Conservation (phyloP, 768 basidiomycete genomes). For the Asterophora lycoperdoides region DNA sequence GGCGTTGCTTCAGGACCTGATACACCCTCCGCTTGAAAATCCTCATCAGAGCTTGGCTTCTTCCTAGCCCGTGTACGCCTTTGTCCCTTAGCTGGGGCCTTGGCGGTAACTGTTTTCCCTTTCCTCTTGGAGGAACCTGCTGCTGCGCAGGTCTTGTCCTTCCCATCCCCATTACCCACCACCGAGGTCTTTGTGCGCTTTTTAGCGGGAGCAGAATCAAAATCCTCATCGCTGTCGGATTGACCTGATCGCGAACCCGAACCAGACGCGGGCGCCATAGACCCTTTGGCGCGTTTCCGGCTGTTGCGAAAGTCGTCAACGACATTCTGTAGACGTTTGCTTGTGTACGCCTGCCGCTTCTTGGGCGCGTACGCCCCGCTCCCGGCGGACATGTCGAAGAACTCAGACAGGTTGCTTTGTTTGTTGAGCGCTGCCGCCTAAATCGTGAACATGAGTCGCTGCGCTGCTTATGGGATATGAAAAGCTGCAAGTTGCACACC, state of each 20-base stretch:
- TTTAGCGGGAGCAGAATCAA: slow-evolving; percentile 19
- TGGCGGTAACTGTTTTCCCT: background rate
- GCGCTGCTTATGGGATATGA: background rate
- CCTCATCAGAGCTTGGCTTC: slow-evolving; percentile 6
- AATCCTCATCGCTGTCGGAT: slow-evolving; percentile 23
- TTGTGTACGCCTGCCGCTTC: slow-evolving; percentile 76
- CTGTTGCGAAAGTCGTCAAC: slow-evolving; percentile 72
- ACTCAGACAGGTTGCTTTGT: slow-evolving; percentile 73
- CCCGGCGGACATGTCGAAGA: slow-evolving; percentile 67
- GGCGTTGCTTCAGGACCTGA: background rate
- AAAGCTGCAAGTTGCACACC: slow-evolving; percentile 31
- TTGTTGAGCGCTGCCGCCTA: slow-evolving; percentile 64
- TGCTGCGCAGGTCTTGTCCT: background rate
- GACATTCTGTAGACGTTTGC: slow-evolving; percentile 83
- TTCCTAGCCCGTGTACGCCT: slow-evolving; percentile 11
- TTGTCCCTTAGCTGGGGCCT: slow-evolving; percentile 5
- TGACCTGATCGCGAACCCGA: slow-evolving; percentile 12
- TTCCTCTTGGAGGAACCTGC: slow-evolving; percentile 7
- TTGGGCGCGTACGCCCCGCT: slow-evolving; percentile 71
- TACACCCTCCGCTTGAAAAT: background rate
- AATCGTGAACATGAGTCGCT: slow-evolving; percentile 1
- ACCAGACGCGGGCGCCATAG: slow-evolving; percentile 16
- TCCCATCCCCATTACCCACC: slow-evolving; percentile 14
- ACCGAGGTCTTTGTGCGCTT: slow-evolving; percentile 30
- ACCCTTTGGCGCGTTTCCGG: slow-evolving; percentile 34